Base-by-base conservation (phyloP, 305 asterid species). In the Withania somnifera region DNA sequence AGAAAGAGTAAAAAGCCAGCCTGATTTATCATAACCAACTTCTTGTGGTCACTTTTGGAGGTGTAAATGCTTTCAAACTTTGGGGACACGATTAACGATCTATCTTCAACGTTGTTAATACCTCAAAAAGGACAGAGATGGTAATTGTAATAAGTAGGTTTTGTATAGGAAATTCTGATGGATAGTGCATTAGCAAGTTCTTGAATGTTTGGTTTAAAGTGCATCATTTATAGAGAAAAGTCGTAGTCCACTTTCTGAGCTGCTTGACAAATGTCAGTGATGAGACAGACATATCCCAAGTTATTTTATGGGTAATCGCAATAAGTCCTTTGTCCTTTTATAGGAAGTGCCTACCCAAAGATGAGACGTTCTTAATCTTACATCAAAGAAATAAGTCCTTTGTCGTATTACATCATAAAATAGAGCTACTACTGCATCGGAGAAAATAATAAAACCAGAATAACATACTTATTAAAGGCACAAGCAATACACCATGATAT, bases 1-100 rank as follows among this genome's bases (percentile, higher is more conserved):
- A 91, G 86, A 71, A 93, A 53, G 89, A 75, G 68, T 86, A 91
- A 81, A 85, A 91, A 86, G 58, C 83, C 78, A 28, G 83, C 81
- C 15, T 79, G 75, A 34, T 82, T 73, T 73, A 9, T 24, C 78
- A 24, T 47, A 50, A 26, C 28, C 14, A 71, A 14, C 40, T 7
- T 26, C 79, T 73, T 47, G 17, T 17, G 4, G 7, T 76, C 19
- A 51, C 47, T 76, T 51, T 51, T 50, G 47, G 63, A 76, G 61
- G 42, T 75, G 80, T 50, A 51, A 75, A 50, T 75, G 45, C 10
- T 75, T 36, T 50, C 10, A 30, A 51, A n/a, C 30, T 6, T 28
- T 5, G 30, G 47, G 30, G 47, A 76, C 30, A 6, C 26, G 50
- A 76, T 30, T 47, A 50, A 47, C 61, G 3, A 50, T 75, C 28